Percentiles rank a stretch among this genome's conserved stretches.
Evolutionary conservation across 2,329 filamentous ascomycete genomes (phyloP).

Genomic region (Daldinia sp.): DNA sequence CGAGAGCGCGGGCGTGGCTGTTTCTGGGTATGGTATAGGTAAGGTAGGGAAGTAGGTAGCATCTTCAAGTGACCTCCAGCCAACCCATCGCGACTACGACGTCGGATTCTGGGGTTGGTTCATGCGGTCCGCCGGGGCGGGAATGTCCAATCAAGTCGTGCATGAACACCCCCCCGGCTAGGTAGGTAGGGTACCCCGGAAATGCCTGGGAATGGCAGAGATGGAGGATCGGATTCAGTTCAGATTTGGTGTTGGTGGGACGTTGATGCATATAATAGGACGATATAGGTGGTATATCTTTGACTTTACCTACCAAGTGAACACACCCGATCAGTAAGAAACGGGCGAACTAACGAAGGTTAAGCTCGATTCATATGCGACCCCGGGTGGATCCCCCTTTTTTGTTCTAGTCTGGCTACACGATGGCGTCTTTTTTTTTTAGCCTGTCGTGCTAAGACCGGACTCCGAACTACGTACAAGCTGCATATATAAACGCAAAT

Average conservation of each 20-base stretch:
- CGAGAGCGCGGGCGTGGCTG: slow-evolving; percentile 12
- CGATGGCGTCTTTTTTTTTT: slow-evolving; percentile 2
- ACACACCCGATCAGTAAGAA: too few species aligned
- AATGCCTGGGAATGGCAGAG: background rate
- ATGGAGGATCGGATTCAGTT: too few species aligned
- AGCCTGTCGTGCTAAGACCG: background rate
- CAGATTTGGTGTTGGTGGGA: background rate
- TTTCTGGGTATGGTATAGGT: slow-evolving; percentile 3
- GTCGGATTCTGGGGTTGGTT: slow-evolving; percentile 8
- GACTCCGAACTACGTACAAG: background rate
- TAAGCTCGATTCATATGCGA: too few species aligned
- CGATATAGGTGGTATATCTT: too few species aligned
- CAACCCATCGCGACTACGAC: slow-evolving; percentile 2
- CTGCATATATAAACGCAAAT: background rate
- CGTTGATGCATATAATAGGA: background rate
- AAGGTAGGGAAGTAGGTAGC: too few species aligned
- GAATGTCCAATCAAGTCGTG: slow-evolving; percentile 31
- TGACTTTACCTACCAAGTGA: too few species aligned
- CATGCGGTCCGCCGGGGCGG: slow-evolving; percentile 9
- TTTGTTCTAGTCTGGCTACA: background rate
- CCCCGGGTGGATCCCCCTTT: background rate
- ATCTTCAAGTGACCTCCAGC: background rate
- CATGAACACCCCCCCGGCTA: background rate
- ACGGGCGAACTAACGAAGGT: too few species aligned
- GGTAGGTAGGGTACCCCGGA: slow-evolving; percentile 21